A percentile compares a stretch with the other conserved stretches of the same genome.
These are phyloP conservation scores for Macrolepiota dolichaula DNA, from an alignment of 768 basidiomycete species.

Conservation along the genomic window DNA sequence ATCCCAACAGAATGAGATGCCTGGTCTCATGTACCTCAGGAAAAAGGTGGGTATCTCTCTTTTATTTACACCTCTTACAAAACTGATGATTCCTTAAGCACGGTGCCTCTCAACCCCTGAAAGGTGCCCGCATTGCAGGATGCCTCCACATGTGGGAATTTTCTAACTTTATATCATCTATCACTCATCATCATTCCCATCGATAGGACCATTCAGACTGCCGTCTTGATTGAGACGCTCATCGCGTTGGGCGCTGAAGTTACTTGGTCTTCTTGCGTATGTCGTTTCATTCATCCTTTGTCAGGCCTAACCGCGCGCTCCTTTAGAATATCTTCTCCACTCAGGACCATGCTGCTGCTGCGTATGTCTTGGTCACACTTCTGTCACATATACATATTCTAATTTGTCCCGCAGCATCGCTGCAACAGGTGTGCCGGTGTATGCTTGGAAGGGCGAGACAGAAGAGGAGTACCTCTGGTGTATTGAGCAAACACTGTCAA, in stretches of 20 bases:
- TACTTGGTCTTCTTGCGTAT: slow-evolving; percentile 95
- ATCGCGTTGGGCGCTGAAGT: slow-evolving; percentile 95
- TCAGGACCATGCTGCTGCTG: slow-evolving; percentile 98
- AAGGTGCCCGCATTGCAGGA: slow-evolving; percentile 94
- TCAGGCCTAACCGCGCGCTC: not conserved
- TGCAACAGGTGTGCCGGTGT: slow-evolving; percentile 97
- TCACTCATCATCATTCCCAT: not conserved
- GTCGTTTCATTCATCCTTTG: slow-evolving; percentile 24
- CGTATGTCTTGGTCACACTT: slow-evolving; percentile 43
- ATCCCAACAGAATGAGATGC: slow-evolving; percentile 77
- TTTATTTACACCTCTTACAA: slow-evolving; percentile 15
- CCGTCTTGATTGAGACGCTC: slow-evolving; percentile 97
- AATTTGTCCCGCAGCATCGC: slow-evolving; percentile 62
- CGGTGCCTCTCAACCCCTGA: slow-evolving; percentile 76
- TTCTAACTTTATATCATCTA: not conserved
- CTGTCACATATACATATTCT: not conserved
- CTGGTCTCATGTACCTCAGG: slow-evolving; percentile 92
- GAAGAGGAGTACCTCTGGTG: slow-evolving; percentile 99
- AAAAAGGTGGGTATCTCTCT: slow-evolving; percentile 54
- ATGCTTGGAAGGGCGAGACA: slow-evolving; percentile 99
- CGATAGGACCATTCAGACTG: slow-evolving; percentile 94
- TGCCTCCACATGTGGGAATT: slow-evolving; percentile 89
- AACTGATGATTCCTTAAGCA: slow-evolving; percentile 52
- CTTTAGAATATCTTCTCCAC: slow-evolving; percentile 97
- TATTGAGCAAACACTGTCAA: slow-evolving; percentile 90